Evolutionary conservation across 208 protist species (phyloP).

Genomic region (Zelonia costaricensis): DNA sequence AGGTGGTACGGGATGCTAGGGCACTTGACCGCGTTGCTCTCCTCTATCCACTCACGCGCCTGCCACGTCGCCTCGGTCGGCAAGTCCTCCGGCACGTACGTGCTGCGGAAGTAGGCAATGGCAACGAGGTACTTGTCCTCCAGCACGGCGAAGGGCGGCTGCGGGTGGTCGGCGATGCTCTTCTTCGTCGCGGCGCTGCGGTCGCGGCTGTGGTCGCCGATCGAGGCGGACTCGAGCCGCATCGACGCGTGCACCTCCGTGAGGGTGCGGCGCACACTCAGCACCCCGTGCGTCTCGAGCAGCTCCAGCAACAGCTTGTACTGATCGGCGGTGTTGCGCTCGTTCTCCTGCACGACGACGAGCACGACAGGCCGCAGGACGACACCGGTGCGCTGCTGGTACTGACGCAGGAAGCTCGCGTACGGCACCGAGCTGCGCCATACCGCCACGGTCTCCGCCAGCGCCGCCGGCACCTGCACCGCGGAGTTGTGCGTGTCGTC

Average conservation of each 20-base stretch:
- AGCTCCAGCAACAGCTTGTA: conserved; percentile 81
- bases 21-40: conserved; percentile 92
- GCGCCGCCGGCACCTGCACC: conserved; percentile 39
- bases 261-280: conserved; percentile 85
- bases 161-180: background rate
- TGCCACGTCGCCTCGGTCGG: conserved; percentile 74
- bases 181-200: background rate
- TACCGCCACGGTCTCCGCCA: conserved; percentile 42
- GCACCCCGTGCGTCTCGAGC: conserved; percentile 72
- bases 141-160: conserved; percentile 65
- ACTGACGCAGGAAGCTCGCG: conserved; percentile 21
- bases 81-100: conserved; percentile 94
- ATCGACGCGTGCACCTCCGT: conserved; percentile 62
- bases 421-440: conserved; percentile 39
- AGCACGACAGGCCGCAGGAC: conserved; percentile 72
- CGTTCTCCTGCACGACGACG: conserved; percentile 91
- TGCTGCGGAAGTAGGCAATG: conserved; percentile 93
- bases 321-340: conserved; percentile 95
- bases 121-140: conserved; percentile 63
- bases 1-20: conserved; percentile 95
- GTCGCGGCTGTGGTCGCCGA: background rate
- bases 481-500: conserved; percentile 41
- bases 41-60: conserved; percentile 73
- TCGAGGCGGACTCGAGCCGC: conserved; percentile 35
- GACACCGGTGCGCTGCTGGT: conserved; percentile 10